A percentile compares a stretch with the other conserved stretches of the same genome.
These are phyloP conservation scores for Isabelozyma gotoi DNA, from an alignment of 805 yeast genomes.

Conservation along the genomic window DNA sequence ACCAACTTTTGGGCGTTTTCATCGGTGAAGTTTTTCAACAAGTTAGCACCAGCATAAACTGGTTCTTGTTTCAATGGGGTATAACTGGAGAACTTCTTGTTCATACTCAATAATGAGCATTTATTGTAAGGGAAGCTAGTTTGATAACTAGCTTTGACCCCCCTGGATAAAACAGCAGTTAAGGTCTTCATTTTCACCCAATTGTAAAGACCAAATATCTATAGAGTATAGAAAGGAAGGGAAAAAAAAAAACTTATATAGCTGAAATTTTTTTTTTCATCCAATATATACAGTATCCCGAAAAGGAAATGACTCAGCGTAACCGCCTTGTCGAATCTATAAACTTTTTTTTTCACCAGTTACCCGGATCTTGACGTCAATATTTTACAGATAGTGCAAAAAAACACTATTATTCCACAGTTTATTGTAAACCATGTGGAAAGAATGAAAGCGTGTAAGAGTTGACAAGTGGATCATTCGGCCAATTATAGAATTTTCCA, in stretches of 20 bases:
- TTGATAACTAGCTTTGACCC: conserved; percentile 2
- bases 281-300: conserved; percentile 14
- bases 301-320: conserved; percentile 32
- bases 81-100: not conserved
- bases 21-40: conserved; percentile 55
- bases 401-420: not conserved
- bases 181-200: conserved; percentile 1
- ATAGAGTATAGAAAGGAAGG: too few relatives aligned
- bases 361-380: conserved; percentile 1
- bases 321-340: not conserved
- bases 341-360: not conserved
- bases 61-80: conserved; percentile 11
- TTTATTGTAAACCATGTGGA: not conserved
- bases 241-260: conserved; percentile 5
- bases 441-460: not conserved
- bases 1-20: conserved; percentile 68
- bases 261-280: conserved; percentile 12
- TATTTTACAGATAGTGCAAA: not conserved
- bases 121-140: conserved; percentile 1
- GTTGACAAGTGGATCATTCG: too few relatives aligned
- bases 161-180: conserved; percentile 2
- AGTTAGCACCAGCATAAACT: conserved; percentile 62
- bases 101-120: not conserved
- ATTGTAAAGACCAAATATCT: too few relatives aligned
- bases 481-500: too few relatives aligned